These are phyloP conservation scores for Pseudozyma sp. DNA, from an alignment of 1,284 basidiomycete genomes.

Conservation along the genomic window DNA sequence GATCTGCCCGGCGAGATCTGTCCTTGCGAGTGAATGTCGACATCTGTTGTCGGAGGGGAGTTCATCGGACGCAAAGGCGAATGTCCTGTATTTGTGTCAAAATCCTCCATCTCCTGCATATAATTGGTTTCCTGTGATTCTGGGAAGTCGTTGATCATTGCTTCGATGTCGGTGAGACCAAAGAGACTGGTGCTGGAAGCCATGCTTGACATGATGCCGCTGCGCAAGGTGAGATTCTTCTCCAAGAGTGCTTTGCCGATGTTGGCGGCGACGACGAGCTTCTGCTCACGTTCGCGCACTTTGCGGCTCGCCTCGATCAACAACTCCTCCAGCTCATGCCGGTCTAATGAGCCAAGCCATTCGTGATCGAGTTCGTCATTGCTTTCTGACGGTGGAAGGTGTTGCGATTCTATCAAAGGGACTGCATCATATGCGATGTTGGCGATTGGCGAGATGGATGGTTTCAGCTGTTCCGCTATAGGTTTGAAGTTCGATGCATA, in stretches of 20 bases:
- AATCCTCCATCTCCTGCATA: not conserved
- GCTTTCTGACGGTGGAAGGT: not conserved
- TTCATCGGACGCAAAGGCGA: conserved; percentile 21
- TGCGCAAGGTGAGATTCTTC: conserved; percentile 58
- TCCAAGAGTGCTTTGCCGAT: conserved; percentile 63
- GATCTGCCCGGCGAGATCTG: conserved; percentile 18
- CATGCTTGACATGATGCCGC: conserved; percentile 51
- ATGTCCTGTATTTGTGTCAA: too few species aligned
- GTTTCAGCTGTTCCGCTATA: too few species aligned
- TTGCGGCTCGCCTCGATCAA: conserved; percentile 57
- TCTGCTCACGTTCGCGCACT: conserved; percentile 58
- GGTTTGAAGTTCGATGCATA: too few species aligned
- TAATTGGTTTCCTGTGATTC: not conserved
- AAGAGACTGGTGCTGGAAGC: conserved; percentile 40
- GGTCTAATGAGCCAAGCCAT: conserved; percentile 48
- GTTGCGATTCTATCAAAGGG: not conserved
- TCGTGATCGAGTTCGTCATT: conserved; percentile 34
- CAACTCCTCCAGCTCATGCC: conserved; percentile 58
- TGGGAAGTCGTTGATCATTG: conserved; percentile 29
- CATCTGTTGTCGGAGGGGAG: conserved; percentile 55
- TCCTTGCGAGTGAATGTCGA: conserved; percentile 25
- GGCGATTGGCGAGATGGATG: not conserved
- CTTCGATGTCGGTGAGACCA: conserved; percentile 33
- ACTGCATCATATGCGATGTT: too few species aligned
- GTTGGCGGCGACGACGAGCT: conserved; percentile 59